phyloP scores from a whole-genome alignment of 345 rosid genomes.

The Kandelia obovata region DNA sequence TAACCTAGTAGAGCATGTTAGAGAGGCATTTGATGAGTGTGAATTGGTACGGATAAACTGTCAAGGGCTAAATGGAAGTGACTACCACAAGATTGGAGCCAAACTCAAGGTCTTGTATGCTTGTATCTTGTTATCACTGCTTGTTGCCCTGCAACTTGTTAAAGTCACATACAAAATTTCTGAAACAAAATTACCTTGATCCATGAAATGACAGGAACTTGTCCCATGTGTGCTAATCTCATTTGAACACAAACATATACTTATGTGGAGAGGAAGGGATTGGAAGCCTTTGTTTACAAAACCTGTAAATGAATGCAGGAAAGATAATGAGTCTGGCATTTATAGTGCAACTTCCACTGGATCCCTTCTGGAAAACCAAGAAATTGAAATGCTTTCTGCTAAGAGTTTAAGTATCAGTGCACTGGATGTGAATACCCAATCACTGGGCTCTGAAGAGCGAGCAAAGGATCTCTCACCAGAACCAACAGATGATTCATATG shows the following conservation, averaged over 20 bases:
- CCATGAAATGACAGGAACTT: slow-evolving; percentile 54
- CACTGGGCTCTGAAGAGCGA: slow-evolving; percentile 21
- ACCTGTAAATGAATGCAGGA: slow-evolving; percentile 28
- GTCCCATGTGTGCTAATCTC: slow-evolving; percentile 85
- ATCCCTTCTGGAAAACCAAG: slow-evolving; percentile 29
- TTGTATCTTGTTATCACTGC: slow-evolving; percentile 1
- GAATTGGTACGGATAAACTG: slow-evolving; percentile 80
- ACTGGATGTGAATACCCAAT: slow-evolving; percentile 7
- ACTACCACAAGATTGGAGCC: slow-evolving; percentile 78
- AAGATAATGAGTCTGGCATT: slow-evolving; percentile 19
- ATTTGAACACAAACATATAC: slow-evolving; percentile 73
- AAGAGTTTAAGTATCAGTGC: slow-evolving; percentile 9
- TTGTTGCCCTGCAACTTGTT: background rate
- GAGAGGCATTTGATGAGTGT: slow-evolving; percentile 92
- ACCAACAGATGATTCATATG: slow-evolving; percentile 1
- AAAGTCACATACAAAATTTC: background rate
- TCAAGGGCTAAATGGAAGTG: slow-evolving; percentile 73
- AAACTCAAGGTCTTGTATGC: slow-evolving; percentile 66
- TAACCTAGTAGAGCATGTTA: slow-evolving; percentile 59
- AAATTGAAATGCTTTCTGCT: slow-evolving; percentile 18
- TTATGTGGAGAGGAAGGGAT: slow-evolving; percentile 77
- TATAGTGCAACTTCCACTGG: slow-evolving; percentile 20
- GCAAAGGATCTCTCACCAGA: slow-evolving; percentile 6
- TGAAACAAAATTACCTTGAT: background rate
- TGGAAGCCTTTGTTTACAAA: slow-evolving; percentile 55